phyloP scores from a whole-genome alignment of 1,284 basidiomycete genomes.

The Kwoniella shivajii region DNA sequence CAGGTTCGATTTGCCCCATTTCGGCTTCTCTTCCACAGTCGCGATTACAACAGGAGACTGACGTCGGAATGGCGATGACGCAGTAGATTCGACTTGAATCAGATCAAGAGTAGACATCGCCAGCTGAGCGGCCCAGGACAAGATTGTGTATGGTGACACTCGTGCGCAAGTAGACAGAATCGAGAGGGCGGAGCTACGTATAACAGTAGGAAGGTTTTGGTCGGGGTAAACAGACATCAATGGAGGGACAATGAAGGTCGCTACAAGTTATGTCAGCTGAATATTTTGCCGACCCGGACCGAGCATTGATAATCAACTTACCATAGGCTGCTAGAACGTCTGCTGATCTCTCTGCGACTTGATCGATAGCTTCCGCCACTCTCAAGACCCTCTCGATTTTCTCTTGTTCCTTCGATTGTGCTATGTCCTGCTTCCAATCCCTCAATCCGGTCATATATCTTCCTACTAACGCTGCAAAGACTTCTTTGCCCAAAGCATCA shows the following conservation, averaged over 20 bases:
- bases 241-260: conserved; percentile 73
- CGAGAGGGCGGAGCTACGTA: conserved; percentile 80
- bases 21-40: neutral
- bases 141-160: conserved; percentile 64
- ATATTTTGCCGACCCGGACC: too few species aligned
- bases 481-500: conserved; percentile 70
- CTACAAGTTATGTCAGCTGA: neutral
- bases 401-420: conserved; percentile 29
- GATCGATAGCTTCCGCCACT: conserved; percentile 82
- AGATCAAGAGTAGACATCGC: conserved; percentile 72
- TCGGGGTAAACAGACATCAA: conserved; percentile 66
- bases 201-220: conserved; percentile 64
- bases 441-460: conserved; percentile 67
- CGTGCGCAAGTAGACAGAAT: conserved; percentile 73
- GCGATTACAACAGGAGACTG: neutral
- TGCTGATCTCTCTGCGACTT: conserved; percentile 75
- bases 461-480: conserved; percentile 66
- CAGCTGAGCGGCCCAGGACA: conserved; percentile 67
- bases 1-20: conserved; percentile 10
- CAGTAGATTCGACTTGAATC: conserved; percentile 70
- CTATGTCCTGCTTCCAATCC: conserved; percentile 13
- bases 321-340: conserved; percentile 70
- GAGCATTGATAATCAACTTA: conserved; percentile 51
- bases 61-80: conserved; percentile 28
- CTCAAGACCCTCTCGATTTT: conserved; percentile 68